These are phyloP conservation scores for Angomonas desouzai DNA, from an alignment of 208 protist species.

Conservation along the genomic window DNA sequence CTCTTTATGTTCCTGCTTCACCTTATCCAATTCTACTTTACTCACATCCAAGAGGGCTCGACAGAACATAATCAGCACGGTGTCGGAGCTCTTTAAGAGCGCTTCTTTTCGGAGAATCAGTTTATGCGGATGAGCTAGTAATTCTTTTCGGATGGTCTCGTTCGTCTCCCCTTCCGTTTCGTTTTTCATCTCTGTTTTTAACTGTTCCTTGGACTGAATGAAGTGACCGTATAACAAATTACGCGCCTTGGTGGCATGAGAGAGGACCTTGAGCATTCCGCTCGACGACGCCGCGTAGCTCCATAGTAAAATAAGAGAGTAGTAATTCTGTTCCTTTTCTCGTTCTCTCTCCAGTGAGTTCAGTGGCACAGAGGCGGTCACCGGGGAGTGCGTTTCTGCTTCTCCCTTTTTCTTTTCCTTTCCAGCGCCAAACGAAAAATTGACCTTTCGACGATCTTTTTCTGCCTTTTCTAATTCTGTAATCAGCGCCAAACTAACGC, in stretches of 20 bases:
- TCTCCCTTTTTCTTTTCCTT: conserved; percentile 5
- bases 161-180: neutral
- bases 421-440: neutral
- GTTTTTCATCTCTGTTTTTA: neutral
- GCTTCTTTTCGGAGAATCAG: conserved; percentile 14
- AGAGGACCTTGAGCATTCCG: conserved; percentile 31
- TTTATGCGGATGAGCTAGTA: conserved; percentile 11
- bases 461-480: neutral
- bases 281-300: conserved; percentile 39
- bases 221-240: conserved; percentile 32
- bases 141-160: neutral
- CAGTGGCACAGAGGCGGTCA: neutral
- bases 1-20: neutral
- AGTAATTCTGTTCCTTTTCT: conserved; percentile 6
- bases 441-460: neutral
- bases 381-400: neutral
- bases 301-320: conserved; percentile 34
- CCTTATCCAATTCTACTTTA: conserved; percentile 17
- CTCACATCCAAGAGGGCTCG: conserved; percentile 26
- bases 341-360: conserved; percentile 2
- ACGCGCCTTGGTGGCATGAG: conserved; percentile 25
- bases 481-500: neutral
- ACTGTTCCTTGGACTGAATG: conserved; percentile 9
- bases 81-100: conserved; percentile 17
- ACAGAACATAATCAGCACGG: conserved; percentile 19